Conservation (phyloP, 768 basidiomycete genomes). For the Hygrophorus pudorinus region DNA sequence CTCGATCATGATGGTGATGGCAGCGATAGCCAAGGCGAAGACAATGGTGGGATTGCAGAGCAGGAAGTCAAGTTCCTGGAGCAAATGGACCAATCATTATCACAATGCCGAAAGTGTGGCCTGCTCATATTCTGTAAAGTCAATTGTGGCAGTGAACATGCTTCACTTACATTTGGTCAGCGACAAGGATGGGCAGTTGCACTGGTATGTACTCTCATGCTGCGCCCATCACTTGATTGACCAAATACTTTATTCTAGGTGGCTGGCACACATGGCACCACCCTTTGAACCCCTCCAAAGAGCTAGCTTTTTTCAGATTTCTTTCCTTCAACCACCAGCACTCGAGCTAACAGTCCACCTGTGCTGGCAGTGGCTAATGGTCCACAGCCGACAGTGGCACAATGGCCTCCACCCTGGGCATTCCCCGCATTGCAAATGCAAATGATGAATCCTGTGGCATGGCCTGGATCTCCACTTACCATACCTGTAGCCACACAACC, state of each 20-base stretch:
- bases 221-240: neutral
- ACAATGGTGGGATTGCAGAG: neutral
- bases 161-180: neutral
- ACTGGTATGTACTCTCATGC: neutral
- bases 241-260: neutral
- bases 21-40: neutral
- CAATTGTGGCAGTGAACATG: neutral
- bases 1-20: neutral
- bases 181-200: neutral
- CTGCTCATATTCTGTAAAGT: neutral
- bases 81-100: neutral
- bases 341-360: too few relatives aligned
- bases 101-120: neutral
- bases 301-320: neutral
- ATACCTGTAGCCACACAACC: too few relatives aligned
- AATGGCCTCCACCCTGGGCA: too few relatives aligned
- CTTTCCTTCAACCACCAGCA: too few relatives aligned
- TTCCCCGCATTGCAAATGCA: too few relatives aligned
- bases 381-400: too few relatives aligned
- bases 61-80: neutral
- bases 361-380: too few relatives aligned
- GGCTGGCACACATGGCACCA: neutral
- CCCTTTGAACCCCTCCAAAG: neutral
- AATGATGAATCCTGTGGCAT: too few relatives aligned
- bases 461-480: too few relatives aligned